Base-by-base conservation (phyloP, 805 yeast species). In the Candida palmyrensis region DNA sequence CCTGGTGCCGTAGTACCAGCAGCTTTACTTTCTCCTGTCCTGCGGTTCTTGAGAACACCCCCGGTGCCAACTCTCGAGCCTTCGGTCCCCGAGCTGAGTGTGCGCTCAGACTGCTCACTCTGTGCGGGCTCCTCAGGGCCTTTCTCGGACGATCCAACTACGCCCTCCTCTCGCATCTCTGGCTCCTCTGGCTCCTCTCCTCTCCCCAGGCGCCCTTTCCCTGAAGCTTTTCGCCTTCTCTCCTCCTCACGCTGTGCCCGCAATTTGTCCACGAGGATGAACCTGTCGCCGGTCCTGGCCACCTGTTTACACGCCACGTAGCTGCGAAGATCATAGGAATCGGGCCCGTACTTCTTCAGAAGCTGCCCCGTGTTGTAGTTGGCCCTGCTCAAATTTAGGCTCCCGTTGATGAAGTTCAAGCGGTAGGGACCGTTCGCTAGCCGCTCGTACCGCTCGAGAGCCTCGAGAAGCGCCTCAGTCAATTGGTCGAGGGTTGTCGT, bases 331-430 rank as follows among this genome's bases (percentile, higher is more conserved):
- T 74, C 79, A 45, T 64, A 67, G 19, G 56, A 48, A 22, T 63
- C 70, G 17, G 45, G 36, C 2, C 77, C 75, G 37, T 45, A 74
- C 13, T 44, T 39, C 33, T 49, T 51, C 5, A 47, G 44, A n/a
- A 41, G 23, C 5, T 45, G 36, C 10, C 49, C 45, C 28, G 45
- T 44, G 24, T 55, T 48, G 43, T 59, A 71, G 38, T 66, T 71
- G 7, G 77, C 77, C 38, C 74, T 42, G 27, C 76, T 65, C 20
- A 73, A 49, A 27, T 57, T 55, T 3, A 69, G 45, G 40, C 48
- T 66, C 5, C 72, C 75, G 24, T 51, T 47, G 18, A 47, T 45
- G 40, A 56, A 62, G 27, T 44, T 42, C 10, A 29, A 25, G 4
- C 54, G 37, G 27, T 42, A 37, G 2, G 44, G 35, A 7, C 39